Evolutionary conservation across 2,329 filamentous ascomycete genomes (phyloP), one percentile per base, ranked within the genome.

Genomic region (Xylaria sp.): DNA sequence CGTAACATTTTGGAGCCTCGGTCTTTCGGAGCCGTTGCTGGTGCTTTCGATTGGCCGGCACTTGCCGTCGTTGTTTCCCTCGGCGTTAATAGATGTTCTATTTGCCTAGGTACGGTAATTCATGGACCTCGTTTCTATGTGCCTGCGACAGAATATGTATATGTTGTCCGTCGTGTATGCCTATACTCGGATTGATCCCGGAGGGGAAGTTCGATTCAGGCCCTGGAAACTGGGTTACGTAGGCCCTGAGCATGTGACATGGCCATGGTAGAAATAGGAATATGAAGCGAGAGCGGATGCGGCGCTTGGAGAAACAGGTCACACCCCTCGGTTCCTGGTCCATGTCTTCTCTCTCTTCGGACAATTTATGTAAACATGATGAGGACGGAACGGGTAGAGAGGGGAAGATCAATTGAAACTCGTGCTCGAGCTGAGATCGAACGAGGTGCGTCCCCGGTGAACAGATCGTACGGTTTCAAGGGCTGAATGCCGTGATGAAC

Each of bases 391-490:
- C 6, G 7, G 17, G 38, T 33, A 38, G 33, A 40, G 38, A 46
- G 26, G 38, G 36, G 7, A 58, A 58, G 10, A 46, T 44, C 56
- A 13, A 59, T 59, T 59, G 38, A 44, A 6, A 46, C 40, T 6
- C 40, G 56, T 6, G 11, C 38, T 31, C 15, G 38, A 44, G 65
- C 40, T 59, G 46, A 54, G 23, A 67, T 67, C 65, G 59, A 63
- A 63, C 65, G 65, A 67, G 44, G 46, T 59, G 40, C 31, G 46
- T 40, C 57, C 56, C 38, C 36, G 28, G 40, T 63, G 28, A 31
- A 57, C 54, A 63, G 65, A 67, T 67, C 65, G 56, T 64, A 67
- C 65, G 65, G 65, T 64, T 67, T 63, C 56, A 46, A 64, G 60
- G 54, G 40, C 60, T 63, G 60, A 63, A 60, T 60, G 60, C 48